Evolutionary conservation across 176 grass and related monocot genomes (phyloP).

Genomic region (Neostapfia colusana): DNA sequence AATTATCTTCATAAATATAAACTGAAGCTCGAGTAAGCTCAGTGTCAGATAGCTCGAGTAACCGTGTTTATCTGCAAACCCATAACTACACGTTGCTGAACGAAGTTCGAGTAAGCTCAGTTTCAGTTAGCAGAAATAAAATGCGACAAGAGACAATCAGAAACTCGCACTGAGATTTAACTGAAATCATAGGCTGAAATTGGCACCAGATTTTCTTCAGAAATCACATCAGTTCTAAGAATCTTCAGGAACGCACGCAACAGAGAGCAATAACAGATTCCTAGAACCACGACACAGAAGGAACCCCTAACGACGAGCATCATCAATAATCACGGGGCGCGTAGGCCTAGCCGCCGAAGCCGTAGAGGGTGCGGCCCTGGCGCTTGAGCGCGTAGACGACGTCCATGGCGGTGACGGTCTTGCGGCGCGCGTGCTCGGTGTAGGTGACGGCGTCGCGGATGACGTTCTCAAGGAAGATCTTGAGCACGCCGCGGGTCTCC

Average conservation of each 20-base stretch:
- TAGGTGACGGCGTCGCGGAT: constrained; percentile 97
- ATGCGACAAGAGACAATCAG: too few species aligned
- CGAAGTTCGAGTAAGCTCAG: too few species aligned
- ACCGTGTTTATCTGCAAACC: too few species aligned
- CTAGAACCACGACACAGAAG: neutral
- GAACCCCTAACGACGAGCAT: neutral
- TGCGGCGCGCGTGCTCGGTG: constrained; percentile 89
- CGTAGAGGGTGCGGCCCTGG: constrained; percentile 89
- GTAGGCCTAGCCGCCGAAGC: constrained; percentile 67
- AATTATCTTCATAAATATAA: too few species aligned
- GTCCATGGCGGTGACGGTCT: constrained; percentile 98
- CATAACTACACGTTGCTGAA: too few species aligned
- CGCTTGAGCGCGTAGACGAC: constrained; percentile 93
- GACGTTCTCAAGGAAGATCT: constrained; percentile 99
- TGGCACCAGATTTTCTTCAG: neutral
- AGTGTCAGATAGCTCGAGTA: too few species aligned
- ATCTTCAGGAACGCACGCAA: neutral
- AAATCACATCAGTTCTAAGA: too few species aligned
- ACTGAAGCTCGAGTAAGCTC: too few species aligned
- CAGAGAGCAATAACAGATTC: neutral
- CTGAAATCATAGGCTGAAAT: neutral
- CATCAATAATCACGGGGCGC: too few species aligned
- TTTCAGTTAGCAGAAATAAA: too few species aligned
- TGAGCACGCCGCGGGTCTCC: constrained; percentile 93
- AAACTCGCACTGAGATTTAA: too few species aligned